These are phyloP conservation scores for Ogataea parapolymorpha DNA, from an alignment of 805 yeast genomes.

Conservation along the genomic window DNA sequence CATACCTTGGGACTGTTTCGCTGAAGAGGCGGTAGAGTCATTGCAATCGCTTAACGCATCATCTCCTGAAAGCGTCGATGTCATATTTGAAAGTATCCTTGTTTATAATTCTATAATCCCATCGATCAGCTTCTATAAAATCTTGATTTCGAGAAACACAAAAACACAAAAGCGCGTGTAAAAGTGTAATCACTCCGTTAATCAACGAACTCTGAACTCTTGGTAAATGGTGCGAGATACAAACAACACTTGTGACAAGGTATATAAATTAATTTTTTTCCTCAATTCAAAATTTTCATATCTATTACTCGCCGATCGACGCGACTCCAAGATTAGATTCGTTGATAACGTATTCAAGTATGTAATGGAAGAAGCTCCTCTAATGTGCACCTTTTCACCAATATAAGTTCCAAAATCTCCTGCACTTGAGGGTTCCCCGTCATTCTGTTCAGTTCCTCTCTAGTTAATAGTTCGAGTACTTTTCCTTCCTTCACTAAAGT, in stretches of 20 bases:
- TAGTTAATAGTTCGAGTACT: constrained; percentile 31
- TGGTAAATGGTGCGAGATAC: neutral
- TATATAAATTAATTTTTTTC: constrained; percentile 2
- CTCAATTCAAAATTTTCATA: constrained; percentile 7
- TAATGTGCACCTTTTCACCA: constrained; percentile 28
- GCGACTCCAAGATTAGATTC: constrained; percentile 1
- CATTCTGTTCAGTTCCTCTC: constrained; percentile 27
- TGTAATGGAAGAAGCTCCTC: constrained; percentile 14
- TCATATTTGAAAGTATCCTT: neutral
- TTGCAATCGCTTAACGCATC: neutral
- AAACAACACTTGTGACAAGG: constrained; percentile 1
- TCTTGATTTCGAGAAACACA: neutral
- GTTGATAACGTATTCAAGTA: constrained; percentile 3
- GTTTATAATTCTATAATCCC: constrained; percentile 1
- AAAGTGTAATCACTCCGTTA: neutral
- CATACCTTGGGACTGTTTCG: constrained; percentile 12
- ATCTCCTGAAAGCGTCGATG: constrained; percentile 4
- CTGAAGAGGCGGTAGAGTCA: neutral
- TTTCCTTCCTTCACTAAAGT: constrained; percentile 33
- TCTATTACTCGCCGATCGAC: constrained; percentile 8
- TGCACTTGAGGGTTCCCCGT: constrained; percentile 16
- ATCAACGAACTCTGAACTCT: neutral
- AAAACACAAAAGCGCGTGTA: constrained; percentile 10
- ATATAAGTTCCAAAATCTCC: constrained; percentile 28
- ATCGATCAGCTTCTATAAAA: neutral